These are phyloP conservation scores for Singerocomus rubriflavus DNA, from an alignment of 1,284 basidiomycete genomes.

Conservation along the genomic window DNA sequence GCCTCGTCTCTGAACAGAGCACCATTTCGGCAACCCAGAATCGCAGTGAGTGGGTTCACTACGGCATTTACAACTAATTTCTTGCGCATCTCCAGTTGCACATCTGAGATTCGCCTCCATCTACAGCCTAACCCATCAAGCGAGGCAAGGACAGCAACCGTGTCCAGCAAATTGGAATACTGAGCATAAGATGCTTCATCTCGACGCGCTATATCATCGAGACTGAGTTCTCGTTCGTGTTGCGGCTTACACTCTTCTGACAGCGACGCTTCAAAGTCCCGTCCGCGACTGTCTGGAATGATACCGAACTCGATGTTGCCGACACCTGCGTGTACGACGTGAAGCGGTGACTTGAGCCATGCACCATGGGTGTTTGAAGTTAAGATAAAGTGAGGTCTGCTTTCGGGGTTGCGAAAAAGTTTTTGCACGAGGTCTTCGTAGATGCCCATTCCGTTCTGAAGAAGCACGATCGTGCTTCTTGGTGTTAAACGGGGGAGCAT, in stretches of 20 bases:
- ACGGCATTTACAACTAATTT: constrained; percentile 86
- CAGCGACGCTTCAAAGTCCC: constrained; percentile 56
- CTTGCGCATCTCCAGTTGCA: constrained; percentile 73
- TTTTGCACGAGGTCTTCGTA: constrained; percentile 73
- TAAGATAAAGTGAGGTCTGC: constrained; percentile 84
- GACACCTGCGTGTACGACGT: constrained; percentile 71
- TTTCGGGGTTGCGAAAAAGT: constrained; percentile 70
- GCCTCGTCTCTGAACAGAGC: constrained; percentile 51
- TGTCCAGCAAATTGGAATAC: constrained; percentile 64
- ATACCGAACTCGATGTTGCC: constrained; percentile 81
- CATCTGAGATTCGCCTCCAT: constrained; percentile 69
- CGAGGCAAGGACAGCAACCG: constrained; percentile 63
- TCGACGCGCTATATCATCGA: constrained; percentile 55
- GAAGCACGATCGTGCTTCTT: constrained; percentile 79
- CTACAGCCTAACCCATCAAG: constrained; percentile 55
- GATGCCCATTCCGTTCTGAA: constrained; percentile 92
- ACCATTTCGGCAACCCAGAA: constrained; percentile 82
- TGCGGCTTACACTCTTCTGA: constrained; percentile 34
- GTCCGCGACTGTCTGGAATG: constrained; percentile 63
- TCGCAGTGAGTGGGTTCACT: constrained; percentile 86
- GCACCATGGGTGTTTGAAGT: constrained; percentile 83
- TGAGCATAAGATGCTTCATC: constrained; percentile 40
- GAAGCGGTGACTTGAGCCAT: constrained; percentile 48
- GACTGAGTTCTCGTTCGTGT: constrained; percentile 38
- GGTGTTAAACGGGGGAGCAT: constrained; percentile 66